Evolutionary conservation across 768 basidiomycete species (phyloP).

Genomic region (Hericium coralloides): DNA sequence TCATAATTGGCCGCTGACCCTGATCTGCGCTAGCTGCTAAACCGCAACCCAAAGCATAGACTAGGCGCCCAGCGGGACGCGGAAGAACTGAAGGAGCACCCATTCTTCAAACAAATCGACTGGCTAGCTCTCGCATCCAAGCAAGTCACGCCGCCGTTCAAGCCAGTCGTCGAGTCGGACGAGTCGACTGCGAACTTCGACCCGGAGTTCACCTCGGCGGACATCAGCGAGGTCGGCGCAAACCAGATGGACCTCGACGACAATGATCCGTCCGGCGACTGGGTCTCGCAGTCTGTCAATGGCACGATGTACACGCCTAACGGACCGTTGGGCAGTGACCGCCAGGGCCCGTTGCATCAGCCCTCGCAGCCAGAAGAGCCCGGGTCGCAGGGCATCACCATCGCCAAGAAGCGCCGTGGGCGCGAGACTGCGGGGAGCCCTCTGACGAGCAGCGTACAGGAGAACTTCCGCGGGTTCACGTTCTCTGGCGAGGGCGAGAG

Average conservation of each 20-base stretch:
- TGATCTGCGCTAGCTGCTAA: constrained; percentile 61
- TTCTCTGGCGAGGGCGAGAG: constrained; percentile 66
- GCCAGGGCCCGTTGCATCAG: constrained; percentile 11
- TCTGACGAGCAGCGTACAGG: constrained; percentile 90
- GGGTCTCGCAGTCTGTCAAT: constrained; percentile 33
- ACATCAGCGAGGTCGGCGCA: constrained; percentile 62
- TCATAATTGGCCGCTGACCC: background rate
- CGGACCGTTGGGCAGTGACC: constrained; percentile 57
- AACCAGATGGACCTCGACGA: constrained; percentile 32
- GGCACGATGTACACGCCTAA: constrained; percentile 54
- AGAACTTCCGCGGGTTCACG: constrained; percentile 94
- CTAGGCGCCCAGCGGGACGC: constrained; percentile 88
- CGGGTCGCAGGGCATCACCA: constrained; percentile 7
- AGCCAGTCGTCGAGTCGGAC: constrained; percentile 95
- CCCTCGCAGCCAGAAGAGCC: constrained; percentile 4
- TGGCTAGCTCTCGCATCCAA: constrained; percentile 83
- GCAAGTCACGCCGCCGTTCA: constrained; percentile 94
- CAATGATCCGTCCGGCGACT: constrained; percentile 64
- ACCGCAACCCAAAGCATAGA: constrained; percentile 97
- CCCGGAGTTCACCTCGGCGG: constrained; percentile 93
- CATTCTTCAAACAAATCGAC: constrained; percentile 89
- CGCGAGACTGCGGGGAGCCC: constrained; percentile 31
- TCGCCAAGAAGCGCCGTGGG: constrained; percentile 15
- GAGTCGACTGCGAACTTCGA: constrained; percentile 98
- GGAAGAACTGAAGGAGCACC: constrained; percentile 89